Evolutionary conservation across 2,329 filamentous ascomycete genomes (phyloP), one percentile per base, ranked within the genome.

Genomic region (Metarhizium sp.): DNA sequence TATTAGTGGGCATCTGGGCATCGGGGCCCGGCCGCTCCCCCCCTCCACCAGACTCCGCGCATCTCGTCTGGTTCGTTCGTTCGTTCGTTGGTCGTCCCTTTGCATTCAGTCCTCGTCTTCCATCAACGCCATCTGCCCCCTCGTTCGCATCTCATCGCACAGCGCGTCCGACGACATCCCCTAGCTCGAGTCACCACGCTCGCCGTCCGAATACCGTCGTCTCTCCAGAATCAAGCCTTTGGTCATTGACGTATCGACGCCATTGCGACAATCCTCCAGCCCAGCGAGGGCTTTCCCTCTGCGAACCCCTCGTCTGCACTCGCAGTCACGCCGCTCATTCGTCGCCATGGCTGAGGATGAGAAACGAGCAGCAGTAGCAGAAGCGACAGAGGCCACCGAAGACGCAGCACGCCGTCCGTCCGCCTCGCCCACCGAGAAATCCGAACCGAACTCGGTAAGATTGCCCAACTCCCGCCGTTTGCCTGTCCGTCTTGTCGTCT

Each of bases 321-420:
- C 34, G 38, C 16, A 36, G 46, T 18, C 43, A 18, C 52, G 25
- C 50, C 49, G 25, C 20, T 16, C 43, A 14, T 11, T 14, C 46
- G 55, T 51, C 47, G 51, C 40, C 65, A 68, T 68, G 66, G 61
- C 61, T 59, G 63, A 62, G 58, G 65, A 66, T 55, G 65, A 67
- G 60, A 68, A 68, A 61, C 61, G 57, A 49, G 53, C 55, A 53
- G 60, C 13, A 40, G 38, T 60, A 30, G 57, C 57, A 16, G 63
- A 50, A 54, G 61, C 61, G 49, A 58, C 57, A 18, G 63, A 50
- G 55, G 61, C 61, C 42, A 57, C 61, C 16, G 59, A 61, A 25
- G 56, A 61, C 14, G 48, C 55, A 36, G 55, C 59, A 46, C 53
- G 50, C 20, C 63, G 59, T 32, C 57, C 54, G 8, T 59, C 64